phyloP scores from a whole-genome alignment of 345 rosid species.

The Eucalyptus tenuipes region DNA sequence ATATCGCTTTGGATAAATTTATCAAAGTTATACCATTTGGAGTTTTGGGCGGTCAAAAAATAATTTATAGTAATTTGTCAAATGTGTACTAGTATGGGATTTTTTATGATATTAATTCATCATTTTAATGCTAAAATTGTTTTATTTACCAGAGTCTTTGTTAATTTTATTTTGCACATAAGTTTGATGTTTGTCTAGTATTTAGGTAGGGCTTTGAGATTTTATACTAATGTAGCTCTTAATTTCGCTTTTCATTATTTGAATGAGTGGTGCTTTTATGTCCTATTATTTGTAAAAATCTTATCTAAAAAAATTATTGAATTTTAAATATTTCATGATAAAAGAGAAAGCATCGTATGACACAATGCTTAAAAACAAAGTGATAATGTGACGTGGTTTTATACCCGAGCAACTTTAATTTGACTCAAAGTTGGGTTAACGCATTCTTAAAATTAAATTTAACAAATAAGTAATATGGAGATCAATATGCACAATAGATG shows the following conservation, averaged over 20 bases:
- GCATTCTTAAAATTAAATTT: no score
- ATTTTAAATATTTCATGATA: background rate
- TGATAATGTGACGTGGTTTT: background rate
- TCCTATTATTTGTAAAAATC: background rate
- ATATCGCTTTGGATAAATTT: no score
- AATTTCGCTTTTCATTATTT: background rate
- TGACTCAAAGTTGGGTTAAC: background rate
- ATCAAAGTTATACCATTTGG: rapidly evolving
- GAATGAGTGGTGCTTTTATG: background rate
- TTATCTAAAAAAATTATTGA: background rate
- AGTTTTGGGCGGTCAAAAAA: rapidly evolving
- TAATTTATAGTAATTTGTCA: no score
- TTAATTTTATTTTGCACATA: background rate
- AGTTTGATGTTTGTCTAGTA: background rate
- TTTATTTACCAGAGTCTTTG: background rate
- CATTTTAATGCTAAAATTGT: no score
- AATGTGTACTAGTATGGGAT: rapidly evolving
- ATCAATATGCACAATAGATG: background rate
- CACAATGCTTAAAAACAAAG: background rate
- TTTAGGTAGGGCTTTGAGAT: background rate
- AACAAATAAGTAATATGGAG: background rate
- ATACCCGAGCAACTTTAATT: background rate
- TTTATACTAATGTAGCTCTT: background rate
- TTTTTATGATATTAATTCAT: no score
- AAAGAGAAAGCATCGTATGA: background rate